These are phyloP conservation scores for Hypomontagnella monticulosa DNA, from an alignment of 495 filamentous ascomycete genomes.

Conservation along the genomic window DNA sequence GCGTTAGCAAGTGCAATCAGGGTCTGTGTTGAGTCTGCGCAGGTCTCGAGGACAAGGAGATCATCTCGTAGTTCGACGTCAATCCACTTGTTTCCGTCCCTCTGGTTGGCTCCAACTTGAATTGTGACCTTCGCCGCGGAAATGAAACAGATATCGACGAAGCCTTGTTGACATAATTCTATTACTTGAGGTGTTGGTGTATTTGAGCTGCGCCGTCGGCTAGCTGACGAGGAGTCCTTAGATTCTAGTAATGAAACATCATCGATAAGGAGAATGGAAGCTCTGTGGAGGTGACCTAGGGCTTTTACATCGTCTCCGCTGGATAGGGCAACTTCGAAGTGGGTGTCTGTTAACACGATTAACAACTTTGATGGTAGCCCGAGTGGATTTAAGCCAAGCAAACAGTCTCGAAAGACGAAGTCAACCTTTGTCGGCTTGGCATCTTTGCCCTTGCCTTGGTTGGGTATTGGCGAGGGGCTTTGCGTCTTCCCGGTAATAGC, in stretches of 20 bases:
- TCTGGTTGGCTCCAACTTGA: constrained; percentile 58
- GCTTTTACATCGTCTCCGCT: constrained; percentile 68
- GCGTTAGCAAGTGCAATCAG: constrained; percentile 82
- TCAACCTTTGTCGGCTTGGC: constrained; percentile 70
- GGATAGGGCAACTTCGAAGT: constrained; percentile 69
- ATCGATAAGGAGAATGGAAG: constrained; percentile 84
- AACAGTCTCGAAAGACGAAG: constrained; percentile 77
- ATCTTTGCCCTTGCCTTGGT: constrained; percentile 42
- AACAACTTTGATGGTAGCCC: constrained; percentile 76
- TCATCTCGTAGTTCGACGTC: constrained; percentile 86
- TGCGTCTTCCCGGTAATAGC: constrained; percentile 51
- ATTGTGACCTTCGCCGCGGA: constrained; percentile 77
- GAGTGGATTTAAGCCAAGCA: constrained; percentile 86
- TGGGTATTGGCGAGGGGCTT: constrained; percentile 7
- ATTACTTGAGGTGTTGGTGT: constrained; percentile 68
- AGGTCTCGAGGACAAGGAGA: constrained; percentile 89
- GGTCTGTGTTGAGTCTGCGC: constrained; percentile 96
- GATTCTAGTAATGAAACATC: constrained; percentile 67
- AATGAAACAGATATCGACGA: constrained; percentile 83
- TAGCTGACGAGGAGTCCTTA: constrained; percentile 52
- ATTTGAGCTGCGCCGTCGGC: constrained; percentile 57
- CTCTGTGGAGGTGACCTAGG: constrained; percentile 75
- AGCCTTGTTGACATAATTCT: constrained; percentile 75
- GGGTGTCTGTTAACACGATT: constrained; percentile 80
- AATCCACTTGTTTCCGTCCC: constrained; percentile 68